Evolutionary conservation across 2,329 filamentous ascomycete genomes (phyloP).

Genomic region (Teratosphaeria gauchensis): DNA sequence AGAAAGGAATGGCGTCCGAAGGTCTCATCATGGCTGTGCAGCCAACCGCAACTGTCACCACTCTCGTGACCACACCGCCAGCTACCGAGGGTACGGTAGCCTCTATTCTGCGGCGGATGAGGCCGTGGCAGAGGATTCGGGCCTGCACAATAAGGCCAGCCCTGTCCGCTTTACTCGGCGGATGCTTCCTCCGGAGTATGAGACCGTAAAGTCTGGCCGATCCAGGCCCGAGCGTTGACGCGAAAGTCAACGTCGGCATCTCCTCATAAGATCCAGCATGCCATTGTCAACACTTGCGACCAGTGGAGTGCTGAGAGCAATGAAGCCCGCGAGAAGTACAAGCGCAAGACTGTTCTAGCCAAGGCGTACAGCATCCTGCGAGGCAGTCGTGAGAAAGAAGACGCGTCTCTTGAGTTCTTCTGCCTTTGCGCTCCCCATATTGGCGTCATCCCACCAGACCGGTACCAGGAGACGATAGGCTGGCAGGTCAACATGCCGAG

Average conservation of each 20-base stretch:
- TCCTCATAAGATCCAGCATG: not conserved
- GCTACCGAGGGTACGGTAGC: not conserved
- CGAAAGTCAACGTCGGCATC: not conserved
- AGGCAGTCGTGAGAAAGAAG: conserved; percentile 39
- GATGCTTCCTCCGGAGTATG: not conserved
- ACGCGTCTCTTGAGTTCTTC: conserved; percentile 41
- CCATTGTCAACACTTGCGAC: not conserved
- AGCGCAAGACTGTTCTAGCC: not conserved
- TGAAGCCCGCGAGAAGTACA: not conserved
- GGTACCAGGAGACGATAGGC: conserved; percentile 39
- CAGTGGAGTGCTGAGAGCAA: not conserved
- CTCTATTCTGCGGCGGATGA: too few relatives aligned
- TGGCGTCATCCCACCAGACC: conserved; percentile 35
- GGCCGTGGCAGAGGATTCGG: not conserved
- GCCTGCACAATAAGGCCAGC: not conserved
- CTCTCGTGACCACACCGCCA: not conserved
- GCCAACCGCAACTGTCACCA: not conserved
- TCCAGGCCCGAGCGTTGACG: not conserved
- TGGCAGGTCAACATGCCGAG: conserved; percentile 31
- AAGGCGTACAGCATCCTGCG: conserved; percentile 45
- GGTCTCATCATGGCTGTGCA: not conserved
- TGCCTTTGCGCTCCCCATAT: conserved; percentile 37
- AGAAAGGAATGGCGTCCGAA: not conserved
- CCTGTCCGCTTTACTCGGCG: not conserved
- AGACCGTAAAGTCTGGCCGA: not conserved